Evolutionary conservation across 2,329 filamentous ascomycete species (phyloP).

Genomic region (Apiospora rasikravindrae): DNA sequence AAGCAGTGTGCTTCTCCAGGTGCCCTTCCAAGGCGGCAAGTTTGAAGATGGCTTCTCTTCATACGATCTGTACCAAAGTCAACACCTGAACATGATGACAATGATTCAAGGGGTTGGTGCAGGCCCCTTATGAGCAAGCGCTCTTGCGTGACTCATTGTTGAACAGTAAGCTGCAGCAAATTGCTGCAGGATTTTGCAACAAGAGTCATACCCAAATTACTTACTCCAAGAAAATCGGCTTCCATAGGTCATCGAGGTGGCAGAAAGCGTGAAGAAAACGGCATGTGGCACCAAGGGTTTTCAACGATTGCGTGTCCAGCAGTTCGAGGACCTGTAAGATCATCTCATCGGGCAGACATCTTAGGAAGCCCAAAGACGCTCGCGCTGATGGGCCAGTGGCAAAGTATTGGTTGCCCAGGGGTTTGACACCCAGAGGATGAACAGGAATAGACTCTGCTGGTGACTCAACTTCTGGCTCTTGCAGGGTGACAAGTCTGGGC

Average conservation of each 20-base stretch:
- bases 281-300: slow-evolving; percentile 76
- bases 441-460: slow-evolving; percentile 62
- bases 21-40: slow-evolving; percentile 70
- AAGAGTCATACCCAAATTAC: slow-evolving; percentile 43
- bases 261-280: slow-evolving; percentile 87
- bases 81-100: background rate
- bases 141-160: slow-evolving; percentile 2
- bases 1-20: slow-evolving; percentile 83
- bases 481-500: background rate
- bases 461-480: slow-evolving; percentile 22
- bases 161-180: background rate
- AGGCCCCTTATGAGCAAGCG: background rate
- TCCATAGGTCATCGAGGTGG: slow-evolving; percentile 87
- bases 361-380: slow-evolving; percentile 67
- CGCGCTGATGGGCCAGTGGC: slow-evolving; percentile 71
- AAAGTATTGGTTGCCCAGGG: slow-evolving; percentile 81
- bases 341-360: slow-evolving; percentile 78
- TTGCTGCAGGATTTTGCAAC: background rate
- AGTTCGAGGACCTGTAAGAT: slow-evolving; percentile 77
- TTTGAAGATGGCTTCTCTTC: background rate
- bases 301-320: slow-evolving; percentile 67
- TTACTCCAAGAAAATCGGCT: slow-evolving; percentile 82
- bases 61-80: background rate
- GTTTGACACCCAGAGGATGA: slow-evolving; percentile 85
- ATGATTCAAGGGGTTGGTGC: slow-evolving; percentile 9